These are phyloP conservation scores for Tricladium varicosporioides DNA, from an alignment of 2,329 filamentous ascomycete species.

Conservation along the genomic window DNA sequence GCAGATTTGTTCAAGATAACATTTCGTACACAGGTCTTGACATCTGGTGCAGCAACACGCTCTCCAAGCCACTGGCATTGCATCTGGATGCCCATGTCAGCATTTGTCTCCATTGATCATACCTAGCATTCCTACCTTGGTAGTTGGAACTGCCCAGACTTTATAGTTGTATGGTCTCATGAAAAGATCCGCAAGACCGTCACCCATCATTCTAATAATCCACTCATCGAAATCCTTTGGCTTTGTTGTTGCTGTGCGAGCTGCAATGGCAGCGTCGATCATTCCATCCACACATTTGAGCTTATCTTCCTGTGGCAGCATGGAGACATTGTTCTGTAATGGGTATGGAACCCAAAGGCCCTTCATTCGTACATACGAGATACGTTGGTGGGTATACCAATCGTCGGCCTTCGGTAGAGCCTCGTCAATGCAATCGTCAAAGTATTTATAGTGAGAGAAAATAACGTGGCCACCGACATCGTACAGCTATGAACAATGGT, in stretches of 20 bases:
- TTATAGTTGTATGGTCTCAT: constrained; percentile 99
- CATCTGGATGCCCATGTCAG: constrained; percentile 62
- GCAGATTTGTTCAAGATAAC: constrained; percentile 95
- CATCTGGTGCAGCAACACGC: constrained; percentile 93
- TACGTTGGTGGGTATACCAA: constrained; percentile 97
- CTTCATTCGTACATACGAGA: constrained; percentile 99
- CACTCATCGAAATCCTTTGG: constrained; percentile 97
- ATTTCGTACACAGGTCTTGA: constrained; percentile 92
- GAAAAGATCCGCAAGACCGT: constrained; percentile 89
- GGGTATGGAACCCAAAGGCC: constrained; percentile 96
- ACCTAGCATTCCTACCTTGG: constrained; percentile 61
- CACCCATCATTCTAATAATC: constrained; percentile 90
- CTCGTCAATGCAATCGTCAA: constrained; percentile 98
- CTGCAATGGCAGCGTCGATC: constrained; percentile 89
- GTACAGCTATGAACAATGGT: constrained; percentile 68
- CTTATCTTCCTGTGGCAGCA: constrained; percentile 96
- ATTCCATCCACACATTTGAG: constrained; percentile 91
- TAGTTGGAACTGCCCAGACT: constrained; percentile 98
- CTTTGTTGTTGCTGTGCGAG: constrained; percentile 83
- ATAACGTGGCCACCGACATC: constrained; percentile 67
- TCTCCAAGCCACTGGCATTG: constrained; percentile 98
- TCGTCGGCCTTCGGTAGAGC: constrained; percentile 90
- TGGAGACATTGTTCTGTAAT: constrained; percentile 99
- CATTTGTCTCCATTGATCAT: constrained; percentile 1
- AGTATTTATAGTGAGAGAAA: constrained; percentile 88